Base-by-base conservation (phyloP, 345 rosid species). In the Conringia planisiliqua region DNA sequence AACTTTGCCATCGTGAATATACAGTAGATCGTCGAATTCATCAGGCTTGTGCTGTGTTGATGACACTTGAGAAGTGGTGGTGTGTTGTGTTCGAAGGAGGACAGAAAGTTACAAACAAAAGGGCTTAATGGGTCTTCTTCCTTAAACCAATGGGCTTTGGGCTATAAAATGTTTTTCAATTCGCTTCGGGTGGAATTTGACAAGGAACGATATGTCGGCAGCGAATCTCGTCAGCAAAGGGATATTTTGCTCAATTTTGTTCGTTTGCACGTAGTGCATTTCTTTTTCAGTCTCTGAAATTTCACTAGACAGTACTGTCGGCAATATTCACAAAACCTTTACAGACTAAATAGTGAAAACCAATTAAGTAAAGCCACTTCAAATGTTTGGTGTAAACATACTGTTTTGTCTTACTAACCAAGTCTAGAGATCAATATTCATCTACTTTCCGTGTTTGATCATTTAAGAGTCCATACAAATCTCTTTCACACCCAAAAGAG, bases 171-270 rank as follows among this genome's bases (percentile, higher is more conserved):
- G 33, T 27, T 14, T 52, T 17, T 1, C 32, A 20, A 73, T 0
- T 43, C 54, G 24, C 46, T 29, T 10, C 22, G 5, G 35, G 0
- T 48, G 38, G 26, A 72, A 40, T 72, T 20, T 20, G 56, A 52
- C 18, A 63, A 38, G 24, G 60, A 39, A 27, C 17, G 17, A 59
- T 20, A 39, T 57, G 70, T 68, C 64, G 74, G 74, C 74, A 51
- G 30, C n/a, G 3, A 24, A 56, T 43, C 47, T 18, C 32, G 16
- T 40, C 10, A 4, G 24, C 20, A n/a, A 12, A 7, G 9, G 33
- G 6, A 40, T 38, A 17, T 27, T 39, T 27, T 39, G 58, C 32
- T 29, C n/a, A 16, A 5, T n/a, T 16, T 40, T 27, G 44, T 35
- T 16, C 14, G 11, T 32, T 43, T 73, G 20, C 67, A 4, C 17